Base-by-base conservation (phyloP, 805 yeast species). In the Tetrapisispora taiwanensis region DNA sequence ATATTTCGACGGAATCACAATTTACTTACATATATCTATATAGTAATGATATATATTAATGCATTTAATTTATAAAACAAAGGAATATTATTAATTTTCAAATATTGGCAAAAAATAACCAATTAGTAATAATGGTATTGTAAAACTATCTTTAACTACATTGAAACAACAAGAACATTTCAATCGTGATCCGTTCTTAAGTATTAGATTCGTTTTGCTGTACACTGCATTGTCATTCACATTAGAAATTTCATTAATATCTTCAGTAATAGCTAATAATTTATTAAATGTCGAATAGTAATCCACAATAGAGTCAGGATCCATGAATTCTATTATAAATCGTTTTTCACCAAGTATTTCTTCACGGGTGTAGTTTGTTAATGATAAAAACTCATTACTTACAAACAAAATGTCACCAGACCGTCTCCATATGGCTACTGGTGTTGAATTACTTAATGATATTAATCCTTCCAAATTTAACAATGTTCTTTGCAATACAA, bases 91-190 rank as follows among this genome's bases (percentile, higher is more conserved):
- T n/a, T 42, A 26, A 24, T 13, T 26, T 3, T 42, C 37, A 36
- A 82, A 63, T 2, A 82, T 74, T 1, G 92, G 92, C 36, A 84
- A 58, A 54, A 84, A 82, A 56, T 85, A 90, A 0, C 95, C 95
- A 37, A 84, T 81, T 17, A 85, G 78, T 55, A 85, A 67, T 85
- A 84, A 79, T 7, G 95, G 94, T 39, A 85, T 77, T 62, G 84
- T 90, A 63, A 84, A 85, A 39, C 81, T 77, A 63, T 85, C 95
- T 52, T 92, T 68, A 52, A 83, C 83, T 14, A 85, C 86, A 0
- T 95, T 85, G 88, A 92, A 83, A 14, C 85, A 85, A 35, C 86
- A 78, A 33, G 88, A 80, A 53, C 88, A 84, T 47, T 76, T 76
- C 20, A 80, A 72, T 44, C 56, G 62, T 17, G 63, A 63, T 1